Evolutionary conservation across 441 rosid species (phyloP), one percentile per base, ranked within the genome.

Genomic region (Euphorbia celastroides): DNA sequence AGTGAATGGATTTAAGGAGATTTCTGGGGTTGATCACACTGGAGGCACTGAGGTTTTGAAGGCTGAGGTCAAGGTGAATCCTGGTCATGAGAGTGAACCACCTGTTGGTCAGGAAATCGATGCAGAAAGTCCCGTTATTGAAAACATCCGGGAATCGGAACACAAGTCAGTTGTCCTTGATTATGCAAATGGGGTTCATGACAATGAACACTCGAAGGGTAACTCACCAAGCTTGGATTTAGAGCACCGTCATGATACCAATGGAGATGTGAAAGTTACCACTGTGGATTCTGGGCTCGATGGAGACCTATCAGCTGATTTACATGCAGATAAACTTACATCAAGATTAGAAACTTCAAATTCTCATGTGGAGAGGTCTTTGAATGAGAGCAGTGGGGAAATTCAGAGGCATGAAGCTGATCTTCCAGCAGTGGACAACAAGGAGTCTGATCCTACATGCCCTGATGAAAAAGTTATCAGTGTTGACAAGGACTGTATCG

Each of bases 331-430:
- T 62, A 78, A 78, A 69, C 74, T 34, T 57, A 42, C 64, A 12
- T 75, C 41, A 65, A 66, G 28, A 36, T 65, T 67, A 26, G 79
- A 68, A 57, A 30, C 28, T 51, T 73, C 32, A 67, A 60, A 73
- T 68, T 77, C 73, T 31, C 67, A 75, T 50, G 55, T 56, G 17
- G 80, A 72, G 42, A 75, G 77, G 54, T 46, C 75, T 67, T 68
- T 57, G 61, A 34, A 56, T 57, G 71, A 75, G 74, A 75, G 54
- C 55, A 72, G 60, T 32, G 81, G 72, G 62, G 83, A 75, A 63
- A 48, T 70, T 65, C 57, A 42, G 38, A 72, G 55, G 50, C 55
- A 26, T 34, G 62, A 65, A 59, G 30, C 58, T 70, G 61, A 62
- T 72, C 26, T 57, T 68, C 56, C 44, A 67, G 55, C 62, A 67